Conservation (phyloP, 2,329 filamentous ascomycete genomes). For the Pestalotiopsis sp. region DNA sequence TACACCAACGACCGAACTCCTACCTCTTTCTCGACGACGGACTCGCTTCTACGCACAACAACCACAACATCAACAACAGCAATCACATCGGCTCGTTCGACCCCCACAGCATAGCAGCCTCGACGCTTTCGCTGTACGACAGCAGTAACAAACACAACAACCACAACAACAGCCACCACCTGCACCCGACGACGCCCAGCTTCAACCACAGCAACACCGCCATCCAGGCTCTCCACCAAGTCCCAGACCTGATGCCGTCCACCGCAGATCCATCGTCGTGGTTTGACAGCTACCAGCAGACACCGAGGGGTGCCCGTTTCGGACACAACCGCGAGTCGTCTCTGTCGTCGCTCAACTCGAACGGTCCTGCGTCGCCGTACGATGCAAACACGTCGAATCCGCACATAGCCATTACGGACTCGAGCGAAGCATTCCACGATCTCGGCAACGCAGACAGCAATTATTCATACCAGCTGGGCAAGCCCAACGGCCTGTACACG, state of each 20-base stretch:
- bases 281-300: slow-evolving; percentile 26
- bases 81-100: slow-evolving; percentile 22
- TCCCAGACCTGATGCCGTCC: slow-evolving; percentile 35
- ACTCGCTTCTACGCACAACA: not conserved
- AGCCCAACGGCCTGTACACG: slow-evolving; percentile 44
- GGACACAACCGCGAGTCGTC: slow-evolving; percentile 64
- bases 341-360: slow-evolving; percentile 61
- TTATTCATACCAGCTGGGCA: slow-evolving; percentile 51
- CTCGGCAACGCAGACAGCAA: slow-evolving; percentile 40
- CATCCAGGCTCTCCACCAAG: slow-evolving; percentile 28
- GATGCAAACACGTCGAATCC: slow-evolving; percentile 58
- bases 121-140: slow-evolving; percentile 26
- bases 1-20: not conserved
- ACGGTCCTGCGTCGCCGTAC: slow-evolving; percentile 63
- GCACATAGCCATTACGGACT: slow-evolving; percentile 58
- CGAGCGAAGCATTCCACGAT: slow-evolving; percentile 48
- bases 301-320: slow-evolving; percentile 33
- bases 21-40: not conserved
- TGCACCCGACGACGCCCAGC: slow-evolving; percentile 21
- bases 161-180: slow-evolving; percentile 24
- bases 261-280: slow-evolving; percentile 29
- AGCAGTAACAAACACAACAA: not conserved
- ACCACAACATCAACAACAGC: slow-evolving; percentile 18
- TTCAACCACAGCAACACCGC: slow-evolving; percentile 23
- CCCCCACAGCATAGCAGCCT: slow-evolving; percentile 22